phyloP scores from a whole-genome alignment of 2,329 filamentous ascomycete genomes.

The Aspergillus fijiensis region DNA sequence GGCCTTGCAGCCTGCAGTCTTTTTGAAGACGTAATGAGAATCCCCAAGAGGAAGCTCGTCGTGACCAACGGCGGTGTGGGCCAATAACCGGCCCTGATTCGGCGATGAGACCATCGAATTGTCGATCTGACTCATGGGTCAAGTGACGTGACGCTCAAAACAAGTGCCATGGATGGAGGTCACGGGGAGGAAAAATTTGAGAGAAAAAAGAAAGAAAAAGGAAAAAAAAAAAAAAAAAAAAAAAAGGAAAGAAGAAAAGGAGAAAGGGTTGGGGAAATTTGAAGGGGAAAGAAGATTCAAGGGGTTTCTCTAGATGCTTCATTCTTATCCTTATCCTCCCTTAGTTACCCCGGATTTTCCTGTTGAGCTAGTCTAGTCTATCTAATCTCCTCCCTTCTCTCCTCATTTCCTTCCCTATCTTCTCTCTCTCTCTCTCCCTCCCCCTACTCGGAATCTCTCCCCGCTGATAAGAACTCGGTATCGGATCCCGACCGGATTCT shows the following conservation, averaged over 20 bases:
- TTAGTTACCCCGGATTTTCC: not conserved
- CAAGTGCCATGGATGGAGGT: too few relatives aligned
- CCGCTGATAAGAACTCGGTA: conserved; percentile 5
- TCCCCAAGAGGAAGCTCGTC: not conserved
- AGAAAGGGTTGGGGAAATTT: not conserved
- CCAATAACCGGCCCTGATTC: not conserved
- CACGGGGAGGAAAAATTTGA: not conserved
- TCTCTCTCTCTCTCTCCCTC: not conserved
- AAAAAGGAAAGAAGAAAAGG: too few relatives aligned
- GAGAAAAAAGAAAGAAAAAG: not conserved
- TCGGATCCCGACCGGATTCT: conserved; percentile 5
- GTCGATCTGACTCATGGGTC: not conserved
- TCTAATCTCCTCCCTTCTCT: not conserved
- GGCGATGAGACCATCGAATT: not conserved
- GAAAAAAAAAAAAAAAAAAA: too few relatives aligned
- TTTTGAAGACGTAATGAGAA: not conserved
- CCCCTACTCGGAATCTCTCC: not conserved
- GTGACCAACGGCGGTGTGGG: not conserved
- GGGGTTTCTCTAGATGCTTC: too few relatives aligned
- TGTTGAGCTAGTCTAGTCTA: not conserved
- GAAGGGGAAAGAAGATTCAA: not conserved
- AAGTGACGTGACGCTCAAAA: not conserved
- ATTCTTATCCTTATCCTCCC: not conserved
- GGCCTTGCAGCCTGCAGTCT: not conserved
- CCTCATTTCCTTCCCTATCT: not conserved